phyloP scores from a whole-genome alignment of 768 basidiomycete genomes.

The Ramaria rubella region DNA sequence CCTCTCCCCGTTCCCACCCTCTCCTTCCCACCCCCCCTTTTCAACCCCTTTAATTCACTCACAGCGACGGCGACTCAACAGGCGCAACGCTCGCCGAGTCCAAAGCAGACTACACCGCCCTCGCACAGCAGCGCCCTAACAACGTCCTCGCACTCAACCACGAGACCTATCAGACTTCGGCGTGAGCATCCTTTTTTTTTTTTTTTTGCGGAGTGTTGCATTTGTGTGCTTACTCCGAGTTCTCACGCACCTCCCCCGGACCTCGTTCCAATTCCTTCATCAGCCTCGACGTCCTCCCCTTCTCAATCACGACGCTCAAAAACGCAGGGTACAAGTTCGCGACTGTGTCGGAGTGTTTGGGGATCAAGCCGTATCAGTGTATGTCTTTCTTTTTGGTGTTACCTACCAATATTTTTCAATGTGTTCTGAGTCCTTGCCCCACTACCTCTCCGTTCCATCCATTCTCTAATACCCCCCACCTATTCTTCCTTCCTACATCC shows the following conservation, averaged over 20 bases:
- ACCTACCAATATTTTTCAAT: no score
- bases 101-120: constrained; percentile 12
- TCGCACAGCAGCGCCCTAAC: constrained; percentile 12
- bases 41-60: no score
- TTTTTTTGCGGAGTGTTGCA: neutral
- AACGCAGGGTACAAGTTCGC: constrained; percentile 19
- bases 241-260: neutral
- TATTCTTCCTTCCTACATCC: no score
- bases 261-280: no score
- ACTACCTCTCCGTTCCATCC: no score
- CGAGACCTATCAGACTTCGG: constrained; percentile 19
- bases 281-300: constrained; percentile 17
- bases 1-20: no score
- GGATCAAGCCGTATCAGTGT: constrained; percentile 11
- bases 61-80: constrained; percentile 12
- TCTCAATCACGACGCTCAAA: constrained; percentile 17
- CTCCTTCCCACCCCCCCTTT: no score
- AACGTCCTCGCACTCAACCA: constrained; percentile 21
- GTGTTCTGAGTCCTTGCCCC: no score
- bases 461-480: no score
- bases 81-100: constrained; percentile 9
- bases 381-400: no score
- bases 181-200: constrained; percentile 4
- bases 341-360: constrained; percentile 22
- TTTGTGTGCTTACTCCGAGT: neutral